Conservation (phyloP, 2,329 filamentous ascomycete species). For the Exserohilum rostratum region DNA sequence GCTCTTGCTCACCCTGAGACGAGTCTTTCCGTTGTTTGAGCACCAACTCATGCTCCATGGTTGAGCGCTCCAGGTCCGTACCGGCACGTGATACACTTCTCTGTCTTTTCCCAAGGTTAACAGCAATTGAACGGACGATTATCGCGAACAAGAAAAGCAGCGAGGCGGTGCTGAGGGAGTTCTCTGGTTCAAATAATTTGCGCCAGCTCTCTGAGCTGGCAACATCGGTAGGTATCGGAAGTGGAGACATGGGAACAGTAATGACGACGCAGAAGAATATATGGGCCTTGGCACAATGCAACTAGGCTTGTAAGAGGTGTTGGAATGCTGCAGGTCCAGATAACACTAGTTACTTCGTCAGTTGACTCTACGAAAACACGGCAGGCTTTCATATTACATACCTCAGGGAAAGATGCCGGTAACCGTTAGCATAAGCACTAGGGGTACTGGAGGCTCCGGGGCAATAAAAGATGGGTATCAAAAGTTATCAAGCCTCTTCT, state of each 20-base stretch:
- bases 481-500: slow-evolving; percentile 29
- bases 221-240: slow-evolving; percentile 19
- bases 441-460: slow-evolving; percentile 25
- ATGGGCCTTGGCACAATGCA: slow-evolving; percentile 27
- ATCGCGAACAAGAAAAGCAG: slow-evolving; percentile 25
- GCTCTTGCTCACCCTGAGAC: not conserved
- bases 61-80: not conserved
- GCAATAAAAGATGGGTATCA: slow-evolving; percentile 21
- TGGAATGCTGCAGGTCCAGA: slow-evolving; percentile 36
- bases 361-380: slow-evolving; percentile 25
- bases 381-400: slow-evolving; percentile 45
- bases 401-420: slow-evolving; percentile 33
- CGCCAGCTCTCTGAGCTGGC: slow-evolving; percentile 20
- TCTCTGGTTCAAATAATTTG: slow-evolving; percentile 4
- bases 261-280: slow-evolving; percentile 16
- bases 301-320: slow-evolving; percentile 24
- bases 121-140: slow-evolving; percentile 21
- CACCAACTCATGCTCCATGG: not conserved
- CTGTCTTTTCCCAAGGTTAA: slow-evolving; percentile 22
- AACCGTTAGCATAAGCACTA: slow-evolving; percentile 47
- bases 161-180: slow-evolving; percentile 24
- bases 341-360: slow-evolving; percentile 38
- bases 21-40: slow-evolving; percentile 8
- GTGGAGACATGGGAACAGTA: slow-evolving; percentile 41
- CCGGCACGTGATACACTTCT: slow-evolving; percentile 16